phyloP scores from a whole-genome alignment of 768 basidiomycete species.

The Tricholomella constricta region DNA sequence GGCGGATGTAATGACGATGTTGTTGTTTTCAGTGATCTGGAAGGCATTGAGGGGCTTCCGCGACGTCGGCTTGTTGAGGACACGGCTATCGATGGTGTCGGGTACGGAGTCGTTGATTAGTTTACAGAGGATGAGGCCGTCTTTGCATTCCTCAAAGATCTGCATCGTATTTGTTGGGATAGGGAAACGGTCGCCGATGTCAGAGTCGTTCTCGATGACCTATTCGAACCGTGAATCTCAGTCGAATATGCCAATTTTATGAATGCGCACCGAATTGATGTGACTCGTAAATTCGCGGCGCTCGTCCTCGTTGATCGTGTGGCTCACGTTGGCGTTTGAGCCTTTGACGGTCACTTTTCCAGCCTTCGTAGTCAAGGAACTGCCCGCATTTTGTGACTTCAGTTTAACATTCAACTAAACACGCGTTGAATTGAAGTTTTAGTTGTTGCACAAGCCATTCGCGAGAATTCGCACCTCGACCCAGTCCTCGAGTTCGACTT shows the following conservation, averaged over 20 bases:
- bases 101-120: slow-evolving; percentile 99
- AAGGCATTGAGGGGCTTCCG: slow-evolving; percentile 93
- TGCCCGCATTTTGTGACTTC: slow-evolving; percentile 44
- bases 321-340: slow-evolving; percentile 92
- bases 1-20: slow-evolving; percentile 97
- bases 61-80: slow-evolving; percentile 84
- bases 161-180: slow-evolving; percentile 98
- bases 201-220: slow-evolving; percentile 91
- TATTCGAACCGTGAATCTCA: slow-evolving; percentile 32
- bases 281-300: slow-evolving; percentile 96
- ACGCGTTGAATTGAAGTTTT: not conserved
- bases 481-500: slow-evolving; percentile 97
- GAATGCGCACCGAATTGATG: slow-evolving; percentile 80
- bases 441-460: slow-evolving; percentile 10
- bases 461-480: slow-evolving; percentile 72
- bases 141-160: slow-evolving; percentile 94
- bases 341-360: slow-evolving; percentile 95
- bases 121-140: slow-evolving; percentile 96
- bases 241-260: not conserved
- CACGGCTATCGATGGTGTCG: slow-evolving; percentile 98
- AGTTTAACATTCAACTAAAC: slow-evolving; percentile 81
- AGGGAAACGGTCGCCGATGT: slow-evolving; percentile 79
- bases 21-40: slow-evolving; percentile 99
- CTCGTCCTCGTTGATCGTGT: slow-evolving; percentile 98
- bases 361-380: slow-evolving; percentile 58